These are phyloP conservation scores for Fusarium paranaense DNA, from an alignment of 2,329 filamentous ascomycete species.

Conservation along the genomic window DNA sequence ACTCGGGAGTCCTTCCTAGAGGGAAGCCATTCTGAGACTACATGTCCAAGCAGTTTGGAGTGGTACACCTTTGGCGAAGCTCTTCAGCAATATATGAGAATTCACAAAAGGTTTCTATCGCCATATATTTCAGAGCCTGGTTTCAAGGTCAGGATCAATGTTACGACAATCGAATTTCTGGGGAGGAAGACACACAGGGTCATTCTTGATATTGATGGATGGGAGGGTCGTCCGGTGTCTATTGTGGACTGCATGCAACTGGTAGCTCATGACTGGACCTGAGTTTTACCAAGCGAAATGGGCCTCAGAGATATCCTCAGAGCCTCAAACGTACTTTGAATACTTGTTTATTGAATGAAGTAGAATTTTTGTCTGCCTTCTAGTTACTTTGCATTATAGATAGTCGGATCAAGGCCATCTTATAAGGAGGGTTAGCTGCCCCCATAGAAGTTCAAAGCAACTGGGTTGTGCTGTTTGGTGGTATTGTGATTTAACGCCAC, in stretches of 20 bases:
- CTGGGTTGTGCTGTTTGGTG: background rate
- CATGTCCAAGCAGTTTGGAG: background rate
- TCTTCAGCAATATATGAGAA: background rate
- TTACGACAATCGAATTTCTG: background rate
- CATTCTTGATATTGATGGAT: background rate
- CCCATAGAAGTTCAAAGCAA: background rate
- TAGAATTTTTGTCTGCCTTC: too few relatives aligned
- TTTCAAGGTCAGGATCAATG: background rate
- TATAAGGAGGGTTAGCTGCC: background rate
- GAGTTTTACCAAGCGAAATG: accelerated
- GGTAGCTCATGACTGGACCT: background rate
- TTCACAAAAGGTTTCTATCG: background rate
- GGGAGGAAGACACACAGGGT: background rate
- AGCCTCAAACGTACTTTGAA: accelerated
- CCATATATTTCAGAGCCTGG: background rate
- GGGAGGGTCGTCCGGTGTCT: background rate
- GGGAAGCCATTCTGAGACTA: background rate
- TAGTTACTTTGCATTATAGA: background rate
- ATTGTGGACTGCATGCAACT: background rate
- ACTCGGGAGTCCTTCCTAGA: background rate
- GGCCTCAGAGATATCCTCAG: background rate
- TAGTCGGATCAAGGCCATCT: background rate
- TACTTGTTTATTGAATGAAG: background rate
- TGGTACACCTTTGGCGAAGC: background rate
- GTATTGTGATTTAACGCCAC: background rate